Conservation (phyloP, 768 basidiomycete species). For the Tulasnella sp. region DNA sequence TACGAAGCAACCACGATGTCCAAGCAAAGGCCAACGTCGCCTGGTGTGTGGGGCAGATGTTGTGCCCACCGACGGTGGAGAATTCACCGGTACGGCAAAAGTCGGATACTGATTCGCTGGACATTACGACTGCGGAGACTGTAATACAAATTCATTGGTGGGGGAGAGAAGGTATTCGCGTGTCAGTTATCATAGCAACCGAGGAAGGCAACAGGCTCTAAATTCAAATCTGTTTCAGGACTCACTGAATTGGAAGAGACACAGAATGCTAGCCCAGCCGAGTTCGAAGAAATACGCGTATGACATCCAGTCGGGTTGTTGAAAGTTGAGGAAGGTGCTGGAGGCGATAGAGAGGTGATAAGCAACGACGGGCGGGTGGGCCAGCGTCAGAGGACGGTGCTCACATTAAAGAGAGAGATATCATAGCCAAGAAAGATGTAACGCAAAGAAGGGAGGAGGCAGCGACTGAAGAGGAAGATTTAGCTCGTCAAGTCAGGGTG, state of each 20-base stretch:
- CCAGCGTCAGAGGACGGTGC: background rate
- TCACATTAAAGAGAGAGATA: conserved; percentile 29
- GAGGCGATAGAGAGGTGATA: background rate
- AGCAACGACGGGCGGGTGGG: background rate
- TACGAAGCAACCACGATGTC: conserved; percentile 26
- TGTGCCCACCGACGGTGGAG: background rate
- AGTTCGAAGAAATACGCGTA: conserved; percentile 20
- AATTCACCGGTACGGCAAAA: background rate
- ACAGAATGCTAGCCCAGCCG: conserved; percentile 19
- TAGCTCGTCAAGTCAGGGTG: conserved; percentile 10
- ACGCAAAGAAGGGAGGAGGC: conserved; percentile 27
- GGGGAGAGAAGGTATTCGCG: conserved; percentile 7
- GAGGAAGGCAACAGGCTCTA: background rate
- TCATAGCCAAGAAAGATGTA: conserved; percentile 10
- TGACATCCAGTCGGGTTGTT: conserved; percentile 24
- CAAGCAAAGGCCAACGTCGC: conserved; percentile 27
- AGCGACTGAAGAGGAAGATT: background rate
- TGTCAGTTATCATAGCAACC: conserved; percentile 16
- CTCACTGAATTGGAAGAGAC: conserved; percentile 33
- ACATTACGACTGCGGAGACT: conserved; percentile 28
- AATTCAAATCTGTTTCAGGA: background rate
- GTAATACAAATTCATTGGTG: conserved; percentile 4
- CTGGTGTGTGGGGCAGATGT: conserved; percentile 23
- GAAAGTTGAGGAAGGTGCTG: conserved; percentile 29
- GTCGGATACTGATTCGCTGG: background rate